phyloP scores from a whole-genome alignment of 305 asterid genomes.

The Caryopteris hybrid region DNA sequence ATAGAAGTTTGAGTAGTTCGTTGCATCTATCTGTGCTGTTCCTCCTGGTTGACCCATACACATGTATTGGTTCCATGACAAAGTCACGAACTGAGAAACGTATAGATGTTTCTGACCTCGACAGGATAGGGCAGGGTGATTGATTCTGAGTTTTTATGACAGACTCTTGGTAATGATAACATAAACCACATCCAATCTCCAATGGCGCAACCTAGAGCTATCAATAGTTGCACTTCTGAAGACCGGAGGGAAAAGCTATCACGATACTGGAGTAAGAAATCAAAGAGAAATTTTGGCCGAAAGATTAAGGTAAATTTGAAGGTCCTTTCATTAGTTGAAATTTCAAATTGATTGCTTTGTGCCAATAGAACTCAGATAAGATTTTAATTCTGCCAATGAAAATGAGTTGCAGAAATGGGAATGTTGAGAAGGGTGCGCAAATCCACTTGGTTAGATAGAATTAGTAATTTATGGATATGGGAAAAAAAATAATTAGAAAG shows the following conservation, averaged over 20 bases:
- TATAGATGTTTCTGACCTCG: slow-evolving; percentile 52
- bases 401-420: too few relatives aligned
- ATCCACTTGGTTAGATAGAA: too few relatives aligned
- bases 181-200: slow-evolving; percentile 43
- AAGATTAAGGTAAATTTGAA: slow-evolving; percentile 73
- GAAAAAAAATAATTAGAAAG: too few relatives aligned
- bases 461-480: too few relatives aligned
- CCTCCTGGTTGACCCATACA: slow-evolving; percentile 4
- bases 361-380: neutral
- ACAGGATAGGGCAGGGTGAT: slow-evolving; percentile 54
- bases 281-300: slow-evolving; percentile 85
- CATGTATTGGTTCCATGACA: slow-evolving; percentile 23
- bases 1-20: neutral
- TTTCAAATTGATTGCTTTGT: neutral
- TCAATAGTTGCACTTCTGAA: slow-evolving; percentile 49
- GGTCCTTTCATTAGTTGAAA: neutral
- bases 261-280: slow-evolving; percentile 82
- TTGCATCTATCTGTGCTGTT: neutral
- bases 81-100: slow-evolving; percentile 45
- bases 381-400: too few relatives aligned
- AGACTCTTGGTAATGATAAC: slow-evolving; percentile 62
- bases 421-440: too few relatives aligned
- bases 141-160: slow-evolving; percentile 79
- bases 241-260: slow-evolving; percentile 85
- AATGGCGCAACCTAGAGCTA: slow-evolving; percentile 34